Conservation (phyloP, 2,329 filamentous ascomycete species). For the Thelonectria olida region DNA sequence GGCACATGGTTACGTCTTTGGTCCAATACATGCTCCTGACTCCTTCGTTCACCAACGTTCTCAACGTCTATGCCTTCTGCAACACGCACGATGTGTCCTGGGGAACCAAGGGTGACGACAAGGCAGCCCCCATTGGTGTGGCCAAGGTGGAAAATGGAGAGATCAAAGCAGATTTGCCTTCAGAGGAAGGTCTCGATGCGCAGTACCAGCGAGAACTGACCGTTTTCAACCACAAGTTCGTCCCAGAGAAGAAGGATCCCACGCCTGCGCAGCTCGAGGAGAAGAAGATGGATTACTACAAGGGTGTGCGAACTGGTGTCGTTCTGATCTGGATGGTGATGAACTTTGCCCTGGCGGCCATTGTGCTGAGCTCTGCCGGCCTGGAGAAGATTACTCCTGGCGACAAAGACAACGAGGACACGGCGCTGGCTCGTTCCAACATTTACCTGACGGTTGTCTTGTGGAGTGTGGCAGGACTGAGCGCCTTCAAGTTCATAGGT, state of each 20-base stretch:
- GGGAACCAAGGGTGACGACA: constrained; percentile 98
- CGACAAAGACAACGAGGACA: constrained; percentile 46
- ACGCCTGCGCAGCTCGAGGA: constrained; percentile 69
- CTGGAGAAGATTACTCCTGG: constrained; percentile 71
- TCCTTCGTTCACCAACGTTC: constrained; percentile 96
- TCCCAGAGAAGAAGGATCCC: constrained; percentile 72
- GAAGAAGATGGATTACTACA: constrained; percentile 98
- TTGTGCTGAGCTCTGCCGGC: constrained; percentile 88
- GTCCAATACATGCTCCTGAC: constrained; percentile 94
- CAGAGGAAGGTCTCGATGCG: constrained; percentile 93
- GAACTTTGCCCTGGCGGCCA: constrained; percentile 87
- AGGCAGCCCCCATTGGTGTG: constrained; percentile 87
- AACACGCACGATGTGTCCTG: constrained; percentile 99
- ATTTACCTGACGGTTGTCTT: constrained; percentile 89
- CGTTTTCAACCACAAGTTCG: constrained; percentile 78
- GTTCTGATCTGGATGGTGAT: constrained; percentile 97
- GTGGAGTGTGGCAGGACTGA: constrained; percentile 88
- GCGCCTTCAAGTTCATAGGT: constrained; percentile 86
- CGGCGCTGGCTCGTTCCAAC: constrained; percentile 67
- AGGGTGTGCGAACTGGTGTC: constrained; percentile 90
- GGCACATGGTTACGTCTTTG: constrained; percentile 99
- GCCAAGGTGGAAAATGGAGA: constrained; percentile 91
- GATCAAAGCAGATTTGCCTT: constrained; percentile 81
- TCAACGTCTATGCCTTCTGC: constrained; percentile 99
- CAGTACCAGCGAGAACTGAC: constrained; percentile 89